Evolutionary conservation across 805 yeast genomes (phyloP).

Genomic region (Kluyveromyces dobzhanskii): DNA sequence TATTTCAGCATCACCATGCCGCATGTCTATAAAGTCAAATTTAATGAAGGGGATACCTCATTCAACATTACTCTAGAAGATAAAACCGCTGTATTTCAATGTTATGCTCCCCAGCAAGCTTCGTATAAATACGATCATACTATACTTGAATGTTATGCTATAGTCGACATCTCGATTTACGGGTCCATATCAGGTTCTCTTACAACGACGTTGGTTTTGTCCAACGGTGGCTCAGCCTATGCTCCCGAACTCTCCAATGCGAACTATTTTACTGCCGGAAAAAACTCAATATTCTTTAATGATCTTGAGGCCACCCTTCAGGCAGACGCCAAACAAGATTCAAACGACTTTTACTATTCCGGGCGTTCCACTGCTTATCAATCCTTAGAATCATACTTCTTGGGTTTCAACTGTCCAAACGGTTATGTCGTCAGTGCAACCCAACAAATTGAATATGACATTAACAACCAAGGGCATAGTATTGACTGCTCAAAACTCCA

Average conservation of each 20-base stretch:
- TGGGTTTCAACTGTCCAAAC: conserved; percentile 28
- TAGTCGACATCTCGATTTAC: conserved; percentile 12
- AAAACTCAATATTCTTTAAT: conserved; percentile 21
- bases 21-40: conserved; percentile 29
- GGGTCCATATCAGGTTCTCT: conserved; percentile 23
- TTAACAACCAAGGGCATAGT: conserved; percentile 12
- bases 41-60: conserved; percentile 16
- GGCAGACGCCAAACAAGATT: conserved; percentile 9
- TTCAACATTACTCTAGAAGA: conserved; percentile 16
- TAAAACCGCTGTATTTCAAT: conserved; percentile 23
- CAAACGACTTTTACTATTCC: conserved; percentile 16
- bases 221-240: conserved; percentile 29
- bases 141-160: conserved; percentile 24
- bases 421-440: conserved; percentile 25
- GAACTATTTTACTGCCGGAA: conserved; percentile 22
- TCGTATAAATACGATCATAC: conserved; percentile 26
- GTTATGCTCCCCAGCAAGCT: conserved; percentile 30
- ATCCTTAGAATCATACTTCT: conserved; percentile 26
- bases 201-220: conserved; percentile 25
- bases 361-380: conserved; percentile 29
- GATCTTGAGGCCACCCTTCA: conserved; percentile 20
- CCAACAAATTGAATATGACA: conserved; percentile 15
- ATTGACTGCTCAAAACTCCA: conserved; percentile 16
- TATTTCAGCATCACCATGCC: conserved; percentile 23
- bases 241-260: conserved; percentile 29